A percentile compares a stretch with the other conserved stretches of the same genome.
Evolutionary conservation across 2,329 filamentous ascomycete species (phyloP).

Genomic region (Raffaelea deltoideospora): DNA sequence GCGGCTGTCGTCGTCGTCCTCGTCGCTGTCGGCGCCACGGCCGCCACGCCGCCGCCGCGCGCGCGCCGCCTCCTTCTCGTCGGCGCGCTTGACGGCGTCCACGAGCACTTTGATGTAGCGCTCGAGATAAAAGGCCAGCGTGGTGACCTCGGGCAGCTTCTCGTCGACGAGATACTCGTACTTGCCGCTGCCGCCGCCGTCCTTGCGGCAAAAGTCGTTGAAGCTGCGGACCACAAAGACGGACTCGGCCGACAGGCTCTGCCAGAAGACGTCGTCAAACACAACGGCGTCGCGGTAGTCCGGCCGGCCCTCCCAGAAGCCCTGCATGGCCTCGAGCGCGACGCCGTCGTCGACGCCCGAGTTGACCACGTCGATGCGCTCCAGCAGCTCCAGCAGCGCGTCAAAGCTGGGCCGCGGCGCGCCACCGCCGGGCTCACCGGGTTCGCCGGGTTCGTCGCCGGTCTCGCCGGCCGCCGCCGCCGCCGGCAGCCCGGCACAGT

Average conservation of each 20-base stretch:
- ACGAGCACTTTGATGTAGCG: slow-evolving; percentile 59
- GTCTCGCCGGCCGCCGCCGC: slow-evolving; percentile 21
- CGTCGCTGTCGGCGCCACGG: slow-evolving; percentile 32
- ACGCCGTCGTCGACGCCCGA: slow-evolving; percentile 82
- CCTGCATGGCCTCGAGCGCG: slow-evolving; percentile 83
- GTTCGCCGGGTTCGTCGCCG: slow-evolving; percentile 33
- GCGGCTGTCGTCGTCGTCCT: slow-evolving; percentile 50
- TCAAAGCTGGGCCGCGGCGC: slow-evolving; percentile 48
- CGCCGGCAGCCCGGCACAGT: slow-evolving; percentile 59
- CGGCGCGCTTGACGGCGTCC: slow-evolving; percentile 43
- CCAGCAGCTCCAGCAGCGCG: slow-evolving; percentile 77
- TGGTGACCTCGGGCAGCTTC: slow-evolving; percentile 89
- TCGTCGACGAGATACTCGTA: slow-evolving; percentile 69
- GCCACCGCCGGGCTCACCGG: slow-evolving; percentile 31
- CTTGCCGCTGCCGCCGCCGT: slow-evolving; percentile 56
- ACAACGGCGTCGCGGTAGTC: slow-evolving; percentile 60
- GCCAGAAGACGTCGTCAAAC: slow-evolving; percentile 66
- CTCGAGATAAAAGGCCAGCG: slow-evolving; percentile 74
- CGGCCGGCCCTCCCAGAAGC: slow-evolving; percentile 87
- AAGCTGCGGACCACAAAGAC: slow-evolving; percentile 85
- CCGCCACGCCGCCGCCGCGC: too few species aligned
- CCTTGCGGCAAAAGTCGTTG: slow-evolving; percentile 85
- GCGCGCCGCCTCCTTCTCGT: slow-evolving; percentile 37
- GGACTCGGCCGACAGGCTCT: slow-evolving; percentile 68
- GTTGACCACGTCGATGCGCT: slow-evolving; percentile 86